Evolutionary conservation across 1,139 yeast genomes (phyloP).

Genomic region (Saccharomycopsis crataegensis): DNA sequence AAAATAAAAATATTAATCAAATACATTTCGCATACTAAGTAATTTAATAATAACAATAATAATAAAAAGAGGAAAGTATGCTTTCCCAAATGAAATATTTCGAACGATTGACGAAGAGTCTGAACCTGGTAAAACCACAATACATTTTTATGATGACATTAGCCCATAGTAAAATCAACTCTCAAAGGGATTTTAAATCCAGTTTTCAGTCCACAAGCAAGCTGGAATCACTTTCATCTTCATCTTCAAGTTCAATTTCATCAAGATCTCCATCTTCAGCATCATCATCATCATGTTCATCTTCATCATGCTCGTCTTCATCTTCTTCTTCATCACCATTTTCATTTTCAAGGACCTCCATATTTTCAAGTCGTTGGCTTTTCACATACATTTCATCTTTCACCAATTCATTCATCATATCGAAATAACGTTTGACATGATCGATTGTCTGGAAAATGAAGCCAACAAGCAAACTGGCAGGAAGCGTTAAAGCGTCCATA

Average conservation of each 20-base stretch:
- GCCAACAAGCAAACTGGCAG: not conserved
- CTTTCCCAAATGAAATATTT: too few species aligned
- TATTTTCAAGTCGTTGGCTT: conserved; percentile 56
- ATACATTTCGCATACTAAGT: too few species aligned
- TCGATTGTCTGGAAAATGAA: conserved; percentile 3
- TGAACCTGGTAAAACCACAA: too few species aligned
- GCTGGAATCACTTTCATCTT: not conserved
- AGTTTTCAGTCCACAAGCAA: too few species aligned
- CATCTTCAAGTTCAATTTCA: not conserved
- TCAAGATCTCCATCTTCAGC: not conserved
- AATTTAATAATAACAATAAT: too few species aligned
- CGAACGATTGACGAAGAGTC: too few species aligned
- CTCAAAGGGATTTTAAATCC: too few species aligned
- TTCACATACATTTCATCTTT: conserved; percentile 55
- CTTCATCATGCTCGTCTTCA: not conserved
- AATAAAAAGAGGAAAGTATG: too few species aligned
- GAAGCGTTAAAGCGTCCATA: not conserved
- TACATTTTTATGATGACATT: too few species aligned
- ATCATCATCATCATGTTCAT: not conserved
- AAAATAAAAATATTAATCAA: too few species aligned
- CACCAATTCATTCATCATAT: conserved; percentile 37
- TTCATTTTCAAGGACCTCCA: conserved; percentile 25
- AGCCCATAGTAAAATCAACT: too few species aligned
- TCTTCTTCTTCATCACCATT: not conserved
- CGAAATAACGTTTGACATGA: conserved; percentile 21